These are phyloP conservation scores for Urtica urens DNA, from an alignment of 306 rosid species.

Conservation along the genomic window DNA sequence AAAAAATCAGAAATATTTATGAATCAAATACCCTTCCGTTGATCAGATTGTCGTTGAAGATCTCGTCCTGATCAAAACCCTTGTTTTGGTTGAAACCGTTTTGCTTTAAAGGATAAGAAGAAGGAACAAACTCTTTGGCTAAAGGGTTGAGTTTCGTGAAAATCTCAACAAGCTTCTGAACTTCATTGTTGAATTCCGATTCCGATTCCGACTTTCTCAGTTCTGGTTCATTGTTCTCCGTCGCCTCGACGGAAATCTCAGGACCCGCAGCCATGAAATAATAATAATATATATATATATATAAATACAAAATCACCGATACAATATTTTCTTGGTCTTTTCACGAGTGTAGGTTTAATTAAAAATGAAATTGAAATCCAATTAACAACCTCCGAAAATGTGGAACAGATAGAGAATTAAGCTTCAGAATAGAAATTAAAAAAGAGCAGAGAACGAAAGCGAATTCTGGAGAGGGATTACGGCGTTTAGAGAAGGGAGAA, in stretches of 20 bases:
- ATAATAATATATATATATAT: too few species aligned
- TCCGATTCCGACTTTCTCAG: constrained; percentile 32
- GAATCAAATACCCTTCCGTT: constrained; percentile 54
- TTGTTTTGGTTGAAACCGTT: constrained; percentile 20
- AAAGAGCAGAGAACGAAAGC: not conserved
- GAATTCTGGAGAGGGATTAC: not conserved
- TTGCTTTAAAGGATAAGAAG: constrained; percentile 44
- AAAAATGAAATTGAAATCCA: not conserved
- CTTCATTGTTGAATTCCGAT: constrained; percentile 52
- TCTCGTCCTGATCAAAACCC: not conserved
- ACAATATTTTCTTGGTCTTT: too few species aligned
- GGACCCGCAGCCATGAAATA: constrained; percentile 87
- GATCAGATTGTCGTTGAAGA: constrained; percentile 40
- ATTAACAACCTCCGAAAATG: constrained; percentile 3
- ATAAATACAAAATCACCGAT: too few species aligned
- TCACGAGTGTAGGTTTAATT: not conserved
- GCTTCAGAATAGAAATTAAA: not conserved
- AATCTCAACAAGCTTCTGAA: constrained; percentile 83
- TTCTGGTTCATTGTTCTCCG: constrained; percentile 38
- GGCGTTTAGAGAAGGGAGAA: not conserved
- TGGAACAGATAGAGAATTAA: not conserved
- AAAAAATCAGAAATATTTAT: not conserved
- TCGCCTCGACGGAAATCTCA: constrained; percentile 60
- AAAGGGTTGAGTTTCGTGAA: constrained; percentile 86
- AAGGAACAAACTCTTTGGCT: constrained; percentile 86